phyloP scores from a whole-genome alignment of 352 stramenopile species.

The Globisporangium echinulatum region DNA sequence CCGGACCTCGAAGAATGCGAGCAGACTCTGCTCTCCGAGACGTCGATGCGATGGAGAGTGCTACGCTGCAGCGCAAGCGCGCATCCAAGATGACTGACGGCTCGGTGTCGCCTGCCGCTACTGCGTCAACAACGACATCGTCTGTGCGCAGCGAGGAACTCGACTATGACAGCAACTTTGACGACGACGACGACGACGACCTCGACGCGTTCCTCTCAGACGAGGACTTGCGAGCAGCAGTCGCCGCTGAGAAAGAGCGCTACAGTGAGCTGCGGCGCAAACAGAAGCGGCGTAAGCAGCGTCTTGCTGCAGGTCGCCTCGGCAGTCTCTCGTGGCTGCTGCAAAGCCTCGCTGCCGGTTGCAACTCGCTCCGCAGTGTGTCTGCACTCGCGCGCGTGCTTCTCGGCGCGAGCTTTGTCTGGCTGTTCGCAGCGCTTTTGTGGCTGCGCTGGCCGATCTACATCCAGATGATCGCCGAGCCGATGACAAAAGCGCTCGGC shows the following conservation, averaged over 20 bases:
- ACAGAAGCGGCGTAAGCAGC: slow-evolving; percentile 7
- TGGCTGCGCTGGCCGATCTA: slow-evolving; percentile 53
- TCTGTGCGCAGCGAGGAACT: neutral
- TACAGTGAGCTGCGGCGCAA: slow-evolving; percentile 5
- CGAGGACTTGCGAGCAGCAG: slow-evolving; percentile 6
- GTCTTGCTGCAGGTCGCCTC: neutral
- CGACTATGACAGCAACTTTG: slow-evolving; percentile 1
- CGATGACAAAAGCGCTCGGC: slow-evolving; percentile 20
- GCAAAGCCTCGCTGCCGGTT: neutral
- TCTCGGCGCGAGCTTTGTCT: slow-evolving; percentile 12
- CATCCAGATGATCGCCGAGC: slow-evolving; percentile 20
- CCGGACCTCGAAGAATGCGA: neutral
- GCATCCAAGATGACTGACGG: neutral
- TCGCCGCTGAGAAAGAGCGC: slow-evolving; percentile 8
- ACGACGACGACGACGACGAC: slow-evolving; percentile 7
- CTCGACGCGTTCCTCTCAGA: slow-evolving; percentile 12
- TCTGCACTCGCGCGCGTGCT: slow-evolving; percentile 1
- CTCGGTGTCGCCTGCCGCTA: neutral
- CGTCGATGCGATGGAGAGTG: slow-evolving; percentile 1
- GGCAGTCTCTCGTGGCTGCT: slow-evolving; percentile 1
- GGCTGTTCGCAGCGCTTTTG: slow-evolving; percentile 30
- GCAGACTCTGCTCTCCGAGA: neutral
- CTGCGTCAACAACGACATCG: neutral
- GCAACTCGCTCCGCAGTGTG: neutral
- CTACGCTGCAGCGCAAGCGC: slow-evolving; percentile 12